Percentiles rank a stretch among this genome's conserved stretches.
phyloP scores from a whole-genome alignment of 305 asterid genomes.

The Fraxinus velutina region DNA sequence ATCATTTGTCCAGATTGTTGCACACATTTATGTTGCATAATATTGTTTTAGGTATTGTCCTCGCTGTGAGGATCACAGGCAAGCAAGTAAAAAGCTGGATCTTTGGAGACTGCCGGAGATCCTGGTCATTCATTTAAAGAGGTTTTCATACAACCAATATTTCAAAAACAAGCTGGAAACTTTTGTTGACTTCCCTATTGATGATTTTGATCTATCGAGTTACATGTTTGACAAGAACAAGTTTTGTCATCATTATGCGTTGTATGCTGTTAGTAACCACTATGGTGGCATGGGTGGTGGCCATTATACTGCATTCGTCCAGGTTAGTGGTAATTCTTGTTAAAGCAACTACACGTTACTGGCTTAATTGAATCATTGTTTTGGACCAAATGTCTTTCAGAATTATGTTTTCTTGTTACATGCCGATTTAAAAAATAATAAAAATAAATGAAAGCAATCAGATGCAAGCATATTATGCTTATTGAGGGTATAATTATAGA shows the following conservation, averaged over 20 bases:
- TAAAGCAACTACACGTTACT: slow-evolving; percentile 4
- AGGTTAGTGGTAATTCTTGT: slow-evolving; percentile 46
- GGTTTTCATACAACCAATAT: slow-evolving; percentile 58
- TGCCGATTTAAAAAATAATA: neutral
- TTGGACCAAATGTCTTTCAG: slow-evolving; percentile 6
- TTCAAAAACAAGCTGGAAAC: slow-evolving; percentile 64
- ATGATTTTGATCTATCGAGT: slow-evolving; percentile 60
- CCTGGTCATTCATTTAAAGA: slow-evolving; percentile 68
- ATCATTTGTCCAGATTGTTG: neutral
- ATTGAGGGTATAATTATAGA: neutral
- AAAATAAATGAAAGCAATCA: neutral
- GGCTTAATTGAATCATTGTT: slow-evolving; percentile 11
- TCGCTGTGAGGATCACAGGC: slow-evolving; percentile 62
- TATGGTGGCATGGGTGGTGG: slow-evolving; percentile 67
- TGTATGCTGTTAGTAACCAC: slow-evolving; percentile 79
- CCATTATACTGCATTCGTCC: slow-evolving; percentile 72
- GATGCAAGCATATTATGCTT: neutral
- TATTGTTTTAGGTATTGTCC: slow-evolving; percentile 61
- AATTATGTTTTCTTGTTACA: neutral
- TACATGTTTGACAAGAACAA: slow-evolving; percentile 37
- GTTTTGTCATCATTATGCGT: slow-evolving; percentile 39
- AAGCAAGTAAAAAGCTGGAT: slow-evolving; percentile 70
- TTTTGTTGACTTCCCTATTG: slow-evolving; percentile 66
- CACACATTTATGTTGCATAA: neutral
- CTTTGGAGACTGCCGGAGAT: slow-evolving; percentile 88